These are phyloP conservation scores for Backusella parvicylindrica DNA, from an alignment of 192 early-diverging fungal species.

Conservation along the genomic window DNA sequence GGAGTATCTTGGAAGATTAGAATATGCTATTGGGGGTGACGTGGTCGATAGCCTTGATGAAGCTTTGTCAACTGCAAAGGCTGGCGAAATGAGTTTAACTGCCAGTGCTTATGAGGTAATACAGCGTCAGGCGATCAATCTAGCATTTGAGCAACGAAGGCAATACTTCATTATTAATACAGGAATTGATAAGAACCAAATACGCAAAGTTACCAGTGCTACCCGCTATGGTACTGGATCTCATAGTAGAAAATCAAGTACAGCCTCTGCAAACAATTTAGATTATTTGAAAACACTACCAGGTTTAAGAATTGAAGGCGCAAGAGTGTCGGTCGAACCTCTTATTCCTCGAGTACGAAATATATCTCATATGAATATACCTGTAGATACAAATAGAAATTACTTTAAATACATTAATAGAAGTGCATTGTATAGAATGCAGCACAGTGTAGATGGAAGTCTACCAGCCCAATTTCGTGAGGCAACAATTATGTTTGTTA, in stretches of 20 bases:
- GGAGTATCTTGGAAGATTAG: slow-evolving; percentile 37
- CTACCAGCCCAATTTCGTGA: slow-evolving; percentile 49
- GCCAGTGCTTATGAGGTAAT: slow-evolving; percentile 31
- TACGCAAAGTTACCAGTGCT: background rate
- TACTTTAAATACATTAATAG: slow-evolving; percentile 51
- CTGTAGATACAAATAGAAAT: slow-evolving; percentile 23
- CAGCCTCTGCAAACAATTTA: background rate
- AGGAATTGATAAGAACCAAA: background rate
- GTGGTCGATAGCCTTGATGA: slow-evolving; percentile 41
- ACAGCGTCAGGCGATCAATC: slow-evolving; percentile 25
- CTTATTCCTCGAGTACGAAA: slow-evolving; percentile 28
- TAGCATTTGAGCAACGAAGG: slow-evolving; percentile 32
- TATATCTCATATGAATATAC: slow-evolving; percentile 11
- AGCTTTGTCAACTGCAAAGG: slow-evolving; percentile 40
- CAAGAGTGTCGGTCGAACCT: slow-evolving; percentile 20
- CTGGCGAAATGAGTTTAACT: slow-evolving; percentile 48
- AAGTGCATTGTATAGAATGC: slow-evolving; percentile 39
- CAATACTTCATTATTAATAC: slow-evolving; percentile 34
- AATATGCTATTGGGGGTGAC: slow-evolving; percentile 48
- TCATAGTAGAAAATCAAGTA: background rate
- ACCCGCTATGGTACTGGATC: background rate
- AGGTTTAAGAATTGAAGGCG: background rate
- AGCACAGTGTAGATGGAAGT: slow-evolving; percentile 33
- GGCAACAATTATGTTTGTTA: slow-evolving; percentile 48
- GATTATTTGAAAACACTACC: slow-evolving; percentile 8